A percentile compares a stretch with the other conserved stretches of the same genome.
Evolutionary conservation across 305 asterid species (phyloP).

Genomic region (Fraxinus sp.): DNA sequence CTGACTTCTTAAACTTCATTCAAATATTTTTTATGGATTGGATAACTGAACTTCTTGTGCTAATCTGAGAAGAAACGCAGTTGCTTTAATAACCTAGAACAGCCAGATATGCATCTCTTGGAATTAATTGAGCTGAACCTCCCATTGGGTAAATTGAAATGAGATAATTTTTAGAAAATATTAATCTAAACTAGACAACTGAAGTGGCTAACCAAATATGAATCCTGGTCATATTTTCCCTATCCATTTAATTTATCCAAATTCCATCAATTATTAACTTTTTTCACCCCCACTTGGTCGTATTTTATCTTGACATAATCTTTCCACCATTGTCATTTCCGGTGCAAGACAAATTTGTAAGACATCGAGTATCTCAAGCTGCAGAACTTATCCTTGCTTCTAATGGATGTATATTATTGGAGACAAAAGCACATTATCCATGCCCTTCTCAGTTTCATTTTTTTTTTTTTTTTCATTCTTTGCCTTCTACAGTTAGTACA

Average conservation of each 20-base stretch:
- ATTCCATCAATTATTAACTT: neutral
- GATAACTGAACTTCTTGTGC: neutral
- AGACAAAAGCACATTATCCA: neutral
- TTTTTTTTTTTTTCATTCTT: neutral
- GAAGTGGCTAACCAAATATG: neutral
- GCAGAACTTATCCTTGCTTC: neutral
- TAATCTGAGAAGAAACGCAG: neutral
- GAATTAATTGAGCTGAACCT: neutral
- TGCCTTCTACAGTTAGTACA: neutral
- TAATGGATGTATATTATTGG: neutral
- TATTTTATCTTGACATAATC: neutral
- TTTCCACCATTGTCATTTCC: neutral
- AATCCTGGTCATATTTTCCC: neutral
- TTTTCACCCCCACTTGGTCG: neutral
- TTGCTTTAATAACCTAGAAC: neutral
- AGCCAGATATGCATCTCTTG: neutral
- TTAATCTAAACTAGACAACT: neutral
- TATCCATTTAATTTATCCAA: neutral
- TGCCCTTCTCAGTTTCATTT: neutral
- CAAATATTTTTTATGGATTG: neutral
- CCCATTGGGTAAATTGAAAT: neutral
- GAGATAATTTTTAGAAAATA: neutral
- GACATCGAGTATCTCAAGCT: neutral
- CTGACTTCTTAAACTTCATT: slow-evolving; percentile 4
- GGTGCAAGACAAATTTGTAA: neutral